Base-by-base conservation (phyloP, 2,329 filamentous ascomycete species). In the Aureobasidium mangrovei region DNA sequence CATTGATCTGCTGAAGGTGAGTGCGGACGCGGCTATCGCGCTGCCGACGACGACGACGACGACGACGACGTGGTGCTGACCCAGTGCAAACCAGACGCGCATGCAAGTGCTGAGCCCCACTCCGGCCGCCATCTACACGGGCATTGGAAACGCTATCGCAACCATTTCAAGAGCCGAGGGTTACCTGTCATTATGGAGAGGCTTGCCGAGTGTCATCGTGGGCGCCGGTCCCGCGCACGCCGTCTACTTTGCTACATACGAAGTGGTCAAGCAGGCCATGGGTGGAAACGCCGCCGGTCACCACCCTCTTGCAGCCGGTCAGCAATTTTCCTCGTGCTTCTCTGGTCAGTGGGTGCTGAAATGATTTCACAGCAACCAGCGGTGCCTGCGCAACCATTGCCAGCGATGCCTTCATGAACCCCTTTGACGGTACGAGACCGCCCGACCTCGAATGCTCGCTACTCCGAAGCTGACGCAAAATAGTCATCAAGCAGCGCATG, bases 401-500 rank as follows among this genome's bases (percentile, higher is more conserved):
- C 35, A 96, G 91, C 69, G 93, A 98, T 76, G 93, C 93, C 53
- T 82, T 98, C 61, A 98, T 98, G 93, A 98, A 97, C 68, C 93
- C 93, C 26, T 98, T 98, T 69, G 93, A 98, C 74, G 90, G 90
- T 95, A 79, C 65, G 81, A 27, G 42, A 45, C 18, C 24, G 39
- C 28, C 8, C 40, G 7, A 29, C n/a, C 18, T 3, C 7, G 4
- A 35, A n/a, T 29, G 28, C 10, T n/a, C 24, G 31, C 3, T 7
- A n/a, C 10, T 35, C 18, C 18, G 1, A 18, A 18, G 1, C 18
- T 18, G 18, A 18, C 18, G 18, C 18, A 1, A 18, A 46, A 31
- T 65, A 96, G 93, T 98, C 58, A 95, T 98, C 76, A 98, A 98
- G 74, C 93, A 98, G 72, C 88, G 93, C 64, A 98, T 98, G 93